phyloP scores from a whole-genome alignment of 169 alveolate genomes.

The Plasmodium sp. region DNA sequence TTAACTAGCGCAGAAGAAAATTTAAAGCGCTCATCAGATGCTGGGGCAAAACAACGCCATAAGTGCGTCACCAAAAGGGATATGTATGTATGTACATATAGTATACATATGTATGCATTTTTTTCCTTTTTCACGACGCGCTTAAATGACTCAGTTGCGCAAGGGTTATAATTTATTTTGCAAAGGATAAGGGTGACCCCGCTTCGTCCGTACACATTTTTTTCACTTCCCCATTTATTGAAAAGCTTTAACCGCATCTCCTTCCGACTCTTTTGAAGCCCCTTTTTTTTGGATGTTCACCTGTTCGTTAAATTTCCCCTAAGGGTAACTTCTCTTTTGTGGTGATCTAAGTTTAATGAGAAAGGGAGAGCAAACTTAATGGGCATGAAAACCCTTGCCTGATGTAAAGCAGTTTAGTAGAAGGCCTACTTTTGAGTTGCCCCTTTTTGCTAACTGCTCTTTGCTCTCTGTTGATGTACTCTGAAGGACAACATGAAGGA shows the following conservation, averaged over 20 bases:
- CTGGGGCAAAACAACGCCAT: background rate
- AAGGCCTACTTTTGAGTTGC: background rate
- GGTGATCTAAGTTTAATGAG: background rate
- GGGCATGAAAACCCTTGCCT: background rate
- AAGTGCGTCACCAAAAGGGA: background rate
- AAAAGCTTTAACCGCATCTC: background rate
- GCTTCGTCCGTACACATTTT: background rate
- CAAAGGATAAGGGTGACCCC: background rate
- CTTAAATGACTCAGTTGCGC: background rate
- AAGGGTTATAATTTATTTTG: background rate
- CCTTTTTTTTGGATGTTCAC: background rate
- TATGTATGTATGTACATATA: background rate
- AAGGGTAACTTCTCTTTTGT: background rate
- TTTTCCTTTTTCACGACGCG: background rate
- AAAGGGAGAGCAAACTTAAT: background rate
- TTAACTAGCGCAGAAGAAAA: background rate
- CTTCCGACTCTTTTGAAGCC: background rate
- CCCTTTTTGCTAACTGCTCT: background rate
- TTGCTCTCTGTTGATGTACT: background rate
- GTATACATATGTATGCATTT: background rate
- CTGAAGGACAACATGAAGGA: slow-evolving; percentile 71
- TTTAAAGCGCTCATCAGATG: background rate
- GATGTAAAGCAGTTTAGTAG: background rate
- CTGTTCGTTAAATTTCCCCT: background rate
- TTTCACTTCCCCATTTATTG: background rate